A percentile compares a stretch with the other conserved stretches of the same genome.
Conservation (phyloP, 345 rosid genomes). For the Corymbia maculata region DNA sequence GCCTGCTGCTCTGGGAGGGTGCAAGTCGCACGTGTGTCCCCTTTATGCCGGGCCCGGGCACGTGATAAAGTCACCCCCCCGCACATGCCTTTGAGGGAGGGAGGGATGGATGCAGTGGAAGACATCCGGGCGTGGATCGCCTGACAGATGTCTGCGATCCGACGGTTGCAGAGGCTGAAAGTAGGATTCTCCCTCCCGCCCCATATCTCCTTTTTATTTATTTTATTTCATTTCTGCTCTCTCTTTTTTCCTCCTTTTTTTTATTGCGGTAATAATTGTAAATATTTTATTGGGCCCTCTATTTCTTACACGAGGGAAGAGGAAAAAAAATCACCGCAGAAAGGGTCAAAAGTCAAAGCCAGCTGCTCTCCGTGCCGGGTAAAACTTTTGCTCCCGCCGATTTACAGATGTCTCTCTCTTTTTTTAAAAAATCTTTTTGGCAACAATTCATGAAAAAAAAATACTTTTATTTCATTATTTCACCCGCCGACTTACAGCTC, state of each 20-base stretch:
- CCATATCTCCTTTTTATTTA: background rate
- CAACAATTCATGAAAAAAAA: background rate
- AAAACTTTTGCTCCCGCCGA: background rate
- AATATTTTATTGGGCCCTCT: background rate
- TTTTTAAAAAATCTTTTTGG: background rate
- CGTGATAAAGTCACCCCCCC: constrained; percentile 18
- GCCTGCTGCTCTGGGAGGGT: constrained; percentile 25
- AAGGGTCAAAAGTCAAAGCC: background rate
- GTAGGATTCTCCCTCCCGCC: background rate
- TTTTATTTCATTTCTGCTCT: background rate
- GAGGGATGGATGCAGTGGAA: background rate
- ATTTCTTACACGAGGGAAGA: background rate
- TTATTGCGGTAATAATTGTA: background rate
- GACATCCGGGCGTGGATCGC: background rate
- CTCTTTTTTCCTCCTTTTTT: background rate
- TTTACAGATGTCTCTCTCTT: background rate
- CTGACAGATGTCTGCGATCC: background rate
- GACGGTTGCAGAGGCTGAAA: background rate
- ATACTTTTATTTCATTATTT: background rate
- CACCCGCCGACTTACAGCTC: background rate
- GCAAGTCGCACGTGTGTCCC: constrained; percentile 60
- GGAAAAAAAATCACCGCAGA: background rate
- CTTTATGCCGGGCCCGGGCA: constrained; percentile 20
- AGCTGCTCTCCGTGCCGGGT: background rate
- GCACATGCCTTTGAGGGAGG: background rate